Base-by-base conservation (phyloP, 179 eudicot species). In the Nepenthes alata region DNA sequence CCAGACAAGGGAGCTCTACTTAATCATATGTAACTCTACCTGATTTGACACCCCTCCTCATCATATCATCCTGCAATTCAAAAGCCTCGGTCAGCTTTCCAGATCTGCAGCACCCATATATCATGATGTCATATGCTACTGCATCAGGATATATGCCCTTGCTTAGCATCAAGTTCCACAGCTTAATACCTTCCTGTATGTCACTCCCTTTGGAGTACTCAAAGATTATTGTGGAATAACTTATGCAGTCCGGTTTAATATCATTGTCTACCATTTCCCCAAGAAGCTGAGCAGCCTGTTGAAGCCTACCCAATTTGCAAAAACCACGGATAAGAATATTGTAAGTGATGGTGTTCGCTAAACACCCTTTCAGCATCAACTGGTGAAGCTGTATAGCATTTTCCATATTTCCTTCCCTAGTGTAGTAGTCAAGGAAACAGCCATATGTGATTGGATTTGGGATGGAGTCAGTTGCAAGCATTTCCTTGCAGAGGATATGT, bases 361-460 rank as follows among this genome's bases (percentile, higher is more conserved):
- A 74, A 55, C 64, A 77, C 49, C 73, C 73, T 52, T 63, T 62
- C 10, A 83, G 64, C 84, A 89, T 80, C 47, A 59, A 50, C 36
- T 75, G 67, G 70, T 89, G 97, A 37, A 89, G 79, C 66, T 67
- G 66, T 50, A 78, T 38, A 63, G 95, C 91, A 45, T 70, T 76
- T 61, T 85, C 89, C 77, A 87, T 78, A 37, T 72, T 57, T 37
- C 95, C 89, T 62, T 69, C 69, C 60, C 66, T 67, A 11, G 89
- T 80, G 53, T 85, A 83, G 50, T 79, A 74, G 68, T 80, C 80
- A 63, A 89, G 87, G 63, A 89, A 80, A 65, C 91, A 87, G 57
- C 97, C 87, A 66, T 75, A 84, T 6, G 97, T 89, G 55, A 83
- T 57, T 34, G 81, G 84, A 70, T 87, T 87, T 13, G 97, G 97